Evolutionary conservation across 352 stramenopile genomes (phyloP).

Genomic region (Globisporangium paddicum): DNA sequence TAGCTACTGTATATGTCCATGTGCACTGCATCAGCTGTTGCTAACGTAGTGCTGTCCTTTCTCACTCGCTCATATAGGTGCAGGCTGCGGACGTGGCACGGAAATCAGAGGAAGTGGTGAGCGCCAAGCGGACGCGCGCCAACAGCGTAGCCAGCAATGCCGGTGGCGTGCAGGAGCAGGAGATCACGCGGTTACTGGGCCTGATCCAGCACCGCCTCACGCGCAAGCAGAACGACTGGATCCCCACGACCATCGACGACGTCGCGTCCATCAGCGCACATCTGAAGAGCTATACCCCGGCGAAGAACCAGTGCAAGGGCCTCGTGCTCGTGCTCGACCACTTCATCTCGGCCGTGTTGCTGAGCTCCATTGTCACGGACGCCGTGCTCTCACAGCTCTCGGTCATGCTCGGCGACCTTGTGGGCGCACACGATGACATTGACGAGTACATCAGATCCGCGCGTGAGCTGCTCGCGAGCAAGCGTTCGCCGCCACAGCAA

Average conservation of each 20-base stretch:
- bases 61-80: slow-evolving; percentile 18
- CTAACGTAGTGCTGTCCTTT: background rate
- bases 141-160: slow-evolving; percentile 26
- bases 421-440: slow-evolving; percentile 35
- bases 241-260: slow-evolving; percentile 54
- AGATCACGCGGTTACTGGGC: slow-evolving; percentile 36
- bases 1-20: too few species aligned
- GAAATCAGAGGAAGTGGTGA: slow-evolving; percentile 8
- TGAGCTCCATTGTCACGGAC: slow-evolving; percentile 35
- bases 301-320: slow-evolving; percentile 47
- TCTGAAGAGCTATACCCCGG: slow-evolving; percentile 24
- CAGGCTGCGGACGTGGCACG: slow-evolving; percentile 22
- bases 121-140: slow-evolving; percentile 1
- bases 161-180: slow-evolving; percentile 11
- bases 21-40: background rate
- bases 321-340: slow-evolving; percentile 64
- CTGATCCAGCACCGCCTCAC: slow-evolving; percentile 64
- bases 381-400: slow-evolving; percentile 34
- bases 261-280: slow-evolving; percentile 34
- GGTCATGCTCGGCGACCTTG: slow-evolving; percentile 32
- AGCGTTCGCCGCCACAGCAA: slow-evolving; percentile 14
- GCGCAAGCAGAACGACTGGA: slow-evolving; percentile 60
- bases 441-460: slow-evolving; percentile 58
- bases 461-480: slow-evolving; percentile 31
- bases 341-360: slow-evolving; percentile 61